Evolutionary conservation across 495 filamentous ascomycete species (phyloP), one percentile per base, ranked within the genome.

Genomic region (Staphylotrichum tortipilum): DNA sequence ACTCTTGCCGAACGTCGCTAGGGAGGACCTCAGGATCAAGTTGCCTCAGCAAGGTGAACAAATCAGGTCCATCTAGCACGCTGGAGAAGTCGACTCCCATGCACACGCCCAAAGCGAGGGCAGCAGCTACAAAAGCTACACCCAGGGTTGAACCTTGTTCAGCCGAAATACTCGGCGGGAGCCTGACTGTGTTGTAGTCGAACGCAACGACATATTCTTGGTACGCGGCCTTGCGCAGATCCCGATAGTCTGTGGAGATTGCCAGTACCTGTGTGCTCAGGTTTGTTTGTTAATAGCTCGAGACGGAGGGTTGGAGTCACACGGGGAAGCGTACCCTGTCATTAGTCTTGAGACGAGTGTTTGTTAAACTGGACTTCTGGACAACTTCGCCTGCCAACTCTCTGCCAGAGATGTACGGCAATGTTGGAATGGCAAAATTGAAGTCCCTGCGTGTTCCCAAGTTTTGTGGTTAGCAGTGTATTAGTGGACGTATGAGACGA

Each of bases 171-270:
- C 61, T 56, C 0, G 66, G 54, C 4, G 82, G 80, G 15, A 84
- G 69, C 17, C 75, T 71, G 6, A 79, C 80, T 1, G 76, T 78
- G 57, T 86, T 85, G 64, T 75, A 82, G 52, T 78, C 71, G 0
- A 74, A 80, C 0, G 79, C 73, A 10, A 85, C 69, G 22, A 78
- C 73, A 58, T 84, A 85, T 64, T 86, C 73, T 61, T 85, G 83
- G 59, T 81, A 87, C 9, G 81, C 75, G 0, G 81, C 76, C 63
- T 84, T 85, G 26, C 83, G 70, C 38, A 80, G 73, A 52, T 87
- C 82, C 1, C 83, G 77, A 58, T 85, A 85, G 63, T 87, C 83
- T 22, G 82, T 87, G 7, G 82, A 84, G 11, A 80, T 75, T 1
- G 76, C 78, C 17, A 83, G 69, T 7, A 86, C 66, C 65, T 70